Evolutionary conservation across 345 rosid species (phyloP).

Genomic region (Schrenkiella parvula): DNA sequence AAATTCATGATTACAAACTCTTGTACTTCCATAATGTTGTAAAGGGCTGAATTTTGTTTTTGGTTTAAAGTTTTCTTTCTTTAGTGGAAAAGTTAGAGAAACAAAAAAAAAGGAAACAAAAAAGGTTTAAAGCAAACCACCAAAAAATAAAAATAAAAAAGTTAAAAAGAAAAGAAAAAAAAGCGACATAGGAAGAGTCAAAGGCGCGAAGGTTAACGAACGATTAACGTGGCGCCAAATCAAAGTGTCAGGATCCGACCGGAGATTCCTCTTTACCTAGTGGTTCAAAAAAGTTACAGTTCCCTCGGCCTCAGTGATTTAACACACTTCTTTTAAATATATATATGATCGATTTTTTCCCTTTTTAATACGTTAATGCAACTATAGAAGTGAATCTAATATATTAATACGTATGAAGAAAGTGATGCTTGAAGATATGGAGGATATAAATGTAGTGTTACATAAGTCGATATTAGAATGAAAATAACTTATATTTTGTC

Average conservation of each 20-base stretch:
- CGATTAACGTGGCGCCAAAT: constrained; percentile 31
- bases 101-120: background rate
- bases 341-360: too few species aligned
- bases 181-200: constrained; percentile 27
- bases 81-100: constrained; percentile 7
- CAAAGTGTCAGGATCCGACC: constrained; percentile 17
- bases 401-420: too few species aligned
- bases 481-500: constrained; percentile 23
- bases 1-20: constrained; percentile 17
- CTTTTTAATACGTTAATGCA: too few species aligned
- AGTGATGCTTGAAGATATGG: background rate
- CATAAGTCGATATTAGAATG: constrained; percentile 1
- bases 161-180: background rate
- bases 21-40: constrained; percentile 20
- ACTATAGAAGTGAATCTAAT: too few species aligned
- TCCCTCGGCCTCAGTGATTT: background rate
- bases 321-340: too few species aligned
- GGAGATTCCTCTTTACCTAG: constrained; percentile 14
- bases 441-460: background rate
- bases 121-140: constrained; percentile 7
- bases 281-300: constrained; percentile 2
- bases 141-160: background rate
- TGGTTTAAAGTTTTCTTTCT: background rate
- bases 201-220: constrained; percentile 34
- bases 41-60: background rate